These are phyloP conservation scores for Tuber borchii DNA, from an alignment of 495 filamentous ascomycete species.

Conservation along the genomic window DNA sequence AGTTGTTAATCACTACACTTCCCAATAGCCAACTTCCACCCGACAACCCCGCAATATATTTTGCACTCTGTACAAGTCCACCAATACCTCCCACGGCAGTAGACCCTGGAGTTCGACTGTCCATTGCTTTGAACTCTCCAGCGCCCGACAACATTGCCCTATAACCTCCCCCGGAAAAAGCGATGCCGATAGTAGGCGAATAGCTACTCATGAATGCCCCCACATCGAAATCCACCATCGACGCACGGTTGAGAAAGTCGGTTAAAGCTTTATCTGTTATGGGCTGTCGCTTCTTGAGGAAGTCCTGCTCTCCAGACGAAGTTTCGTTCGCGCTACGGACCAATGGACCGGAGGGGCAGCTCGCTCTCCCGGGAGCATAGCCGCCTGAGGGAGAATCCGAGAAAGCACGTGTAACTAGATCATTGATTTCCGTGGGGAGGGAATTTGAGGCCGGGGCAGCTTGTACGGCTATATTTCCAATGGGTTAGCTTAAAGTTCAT, in stretches of 20 bases:
- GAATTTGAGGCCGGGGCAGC: conserved; percentile 1
- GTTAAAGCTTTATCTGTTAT: conserved; percentile 62
- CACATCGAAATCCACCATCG: conserved; percentile 72
- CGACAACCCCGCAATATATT: conserved; percentile 77
- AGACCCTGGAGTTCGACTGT: conserved; percentile 63
- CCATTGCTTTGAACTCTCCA: conserved; percentile 80
- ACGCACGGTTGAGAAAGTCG: conserved; percentile 63
- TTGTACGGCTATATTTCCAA: conserved; percentile 12
- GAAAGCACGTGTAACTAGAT: conserved; percentile 43
- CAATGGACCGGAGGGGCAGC: conserved; percentile 49
- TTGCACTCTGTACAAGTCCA: conserved; percentile 74
- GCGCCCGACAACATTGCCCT: conserved; percentile 81
- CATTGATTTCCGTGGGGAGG: conserved; percentile 11
- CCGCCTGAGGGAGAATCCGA: conserved; percentile 53
- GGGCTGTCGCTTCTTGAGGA: conserved; percentile 46
- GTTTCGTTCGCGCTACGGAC: conserved; percentile 44
- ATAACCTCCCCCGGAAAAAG: conserved; percentile 68
- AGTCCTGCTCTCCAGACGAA: conserved; percentile 30
- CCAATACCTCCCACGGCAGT: conserved; percentile 66
- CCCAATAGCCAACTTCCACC: conserved; percentile 86
- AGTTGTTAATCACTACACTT: conserved; percentile 84
- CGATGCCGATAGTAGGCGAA: conserved; percentile 59
- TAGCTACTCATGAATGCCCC: conserved; percentile 59
- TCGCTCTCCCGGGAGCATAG: conserved; percentile 52
- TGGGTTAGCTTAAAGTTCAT: background rate